These are phyloP conservation scores for Plasmodium fragile DNA, from an alignment of 169 alveolate genomes.

Conservation along the genomic window DNA sequence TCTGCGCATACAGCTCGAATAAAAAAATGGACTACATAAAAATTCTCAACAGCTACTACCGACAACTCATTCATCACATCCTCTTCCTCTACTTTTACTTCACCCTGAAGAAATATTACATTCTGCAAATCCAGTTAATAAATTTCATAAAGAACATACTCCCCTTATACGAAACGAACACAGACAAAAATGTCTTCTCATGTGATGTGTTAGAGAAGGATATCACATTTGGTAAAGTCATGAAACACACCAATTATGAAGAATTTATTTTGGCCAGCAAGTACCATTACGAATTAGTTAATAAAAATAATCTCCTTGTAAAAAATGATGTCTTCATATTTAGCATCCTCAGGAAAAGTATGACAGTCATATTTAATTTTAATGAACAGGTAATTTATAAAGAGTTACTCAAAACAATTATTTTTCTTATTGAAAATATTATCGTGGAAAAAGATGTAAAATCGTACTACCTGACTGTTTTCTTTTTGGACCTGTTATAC, in stretches of 20 bases:
- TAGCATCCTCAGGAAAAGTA: slow-evolving; percentile 55
- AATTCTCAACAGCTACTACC: slow-evolving; percentile 23
- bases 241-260: slow-evolving; percentile 37
- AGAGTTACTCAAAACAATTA: slow-evolving; percentile 53
- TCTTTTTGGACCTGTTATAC: slow-evolving; percentile 38
- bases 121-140: slow-evolving; percentile 34
- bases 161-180: slow-evolving; percentile 36
- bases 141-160: slow-evolving; percentile 18
- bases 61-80: slow-evolving; percentile 40
- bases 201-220: slow-evolving; percentile 1
- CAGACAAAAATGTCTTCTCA: neutral
- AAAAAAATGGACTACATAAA: slow-evolving; percentile 24
- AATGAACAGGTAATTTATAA: slow-evolving; percentile 64
- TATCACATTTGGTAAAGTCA: neutral
- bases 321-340: slow-evolving; percentile 67
- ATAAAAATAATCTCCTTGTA: slow-evolving; percentile 17
- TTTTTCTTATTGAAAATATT: slow-evolving; percentile 50
- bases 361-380: slow-evolving; percentile 27
- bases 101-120: slow-evolving; percentile 54
- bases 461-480: slow-evolving; percentile 47
- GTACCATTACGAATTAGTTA: slow-evolving; percentile 23
- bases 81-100: slow-evolving; percentile 56
- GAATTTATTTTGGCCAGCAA: slow-evolving; percentile 57
- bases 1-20: neutral
- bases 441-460: slow-evolving; percentile 52